Conservation (phyloP, 2,329 filamentous ascomycete genomes). For the Clarireedia hainanense region DNA sequence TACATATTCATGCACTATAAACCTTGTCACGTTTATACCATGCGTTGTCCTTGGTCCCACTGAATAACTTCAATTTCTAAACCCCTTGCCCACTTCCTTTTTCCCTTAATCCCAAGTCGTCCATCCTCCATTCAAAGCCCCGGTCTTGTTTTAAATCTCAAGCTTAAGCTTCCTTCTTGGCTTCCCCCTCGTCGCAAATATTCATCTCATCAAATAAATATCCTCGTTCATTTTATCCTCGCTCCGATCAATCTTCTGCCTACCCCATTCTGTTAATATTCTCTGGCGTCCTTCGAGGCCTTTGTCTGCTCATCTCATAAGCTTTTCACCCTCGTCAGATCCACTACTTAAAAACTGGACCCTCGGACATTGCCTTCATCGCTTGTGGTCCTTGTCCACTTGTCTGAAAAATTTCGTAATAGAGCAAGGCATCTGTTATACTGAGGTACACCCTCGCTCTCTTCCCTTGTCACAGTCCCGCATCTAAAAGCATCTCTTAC, state of each 20-base stretch:
- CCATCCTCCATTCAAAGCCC: slow-evolving; percentile 4
- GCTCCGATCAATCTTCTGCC: slow-evolving; percentile 24
- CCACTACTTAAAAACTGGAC: slow-evolving; percentile 24
- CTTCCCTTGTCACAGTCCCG: slow-evolving; percentile 23
- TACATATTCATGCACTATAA: slow-evolving; percentile 17
- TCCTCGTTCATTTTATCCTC: slow-evolving; percentile 22
- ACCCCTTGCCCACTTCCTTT: slow-evolving; percentile 8
- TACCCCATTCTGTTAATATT: slow-evolving; percentile 18
- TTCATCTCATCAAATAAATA: slow-evolving; percentile 11
- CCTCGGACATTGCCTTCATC: slow-evolving; percentile 28
- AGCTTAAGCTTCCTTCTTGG: slow-evolving; percentile 7
- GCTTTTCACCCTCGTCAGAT: slow-evolving; percentile 22
- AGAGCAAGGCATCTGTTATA: slow-evolving; percentile 28
- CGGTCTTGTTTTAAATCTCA: slow-evolving; percentile 2
- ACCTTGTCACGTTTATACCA: slow-evolving; percentile 28
- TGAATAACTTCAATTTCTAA: slow-evolving; percentile 6
- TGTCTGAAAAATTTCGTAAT: slow-evolving; percentile 24
- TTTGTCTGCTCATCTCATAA: slow-evolving; percentile 9
- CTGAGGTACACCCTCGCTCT: slow-evolving; percentile 29
- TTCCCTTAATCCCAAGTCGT: neutral
- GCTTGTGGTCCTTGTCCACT: slow-evolving; percentile 20
- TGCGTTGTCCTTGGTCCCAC: slow-evolving; percentile 22
- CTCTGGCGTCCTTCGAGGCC: slow-evolving; percentile 19
- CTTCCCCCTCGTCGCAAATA: slow-evolving; percentile 12
- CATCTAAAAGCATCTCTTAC: slow-evolving; percentile 9